Percentiles rank a stretch among this genome's conserved stretches.
Evolutionary conservation across 768 basidiomycete genomes (phyloP).

Genomic region (Podaxis sp.): DNA sequence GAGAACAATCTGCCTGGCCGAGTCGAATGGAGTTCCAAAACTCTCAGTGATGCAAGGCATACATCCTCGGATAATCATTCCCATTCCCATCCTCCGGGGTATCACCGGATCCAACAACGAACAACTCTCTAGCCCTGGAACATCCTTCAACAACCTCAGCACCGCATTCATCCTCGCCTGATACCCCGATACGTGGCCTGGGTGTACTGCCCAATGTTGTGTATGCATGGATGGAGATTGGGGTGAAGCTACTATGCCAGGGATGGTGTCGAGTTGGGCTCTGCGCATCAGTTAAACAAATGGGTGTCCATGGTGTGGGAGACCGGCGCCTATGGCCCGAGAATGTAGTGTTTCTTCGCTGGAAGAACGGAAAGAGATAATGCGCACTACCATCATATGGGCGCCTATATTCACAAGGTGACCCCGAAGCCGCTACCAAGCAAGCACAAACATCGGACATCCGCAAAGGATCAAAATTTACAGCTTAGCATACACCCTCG

Average conservation of each 20-base stretch:
- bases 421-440: background rate
- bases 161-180: background rate
- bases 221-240: background rate
- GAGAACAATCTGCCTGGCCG: background rate
- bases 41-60: background rate
- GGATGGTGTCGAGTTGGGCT: background rate
- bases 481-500: background rate
- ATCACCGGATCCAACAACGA: background rate
- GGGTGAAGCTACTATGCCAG: background rate
- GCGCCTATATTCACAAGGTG: no score
- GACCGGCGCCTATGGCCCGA: background rate
- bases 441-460: slow-evolving; percentile 3
- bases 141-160: background rate
- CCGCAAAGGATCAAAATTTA: slow-evolving; percentile 6
- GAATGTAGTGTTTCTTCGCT: background rate
- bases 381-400: no score
- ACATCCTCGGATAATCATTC: background rate
- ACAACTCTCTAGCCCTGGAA: background rate
- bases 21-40: background rate
- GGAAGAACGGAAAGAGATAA: no score
- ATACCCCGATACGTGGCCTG: background rate
- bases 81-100: background rate
- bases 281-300: background rate
- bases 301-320: background rate
- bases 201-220: background rate